A percentile compares a stretch with the other conserved stretches of the same genome.
phyloP scores from a whole-genome alignment of 2,329 filamentous ascomycete genomes.

The Exophiala oligosperma region DNA sequence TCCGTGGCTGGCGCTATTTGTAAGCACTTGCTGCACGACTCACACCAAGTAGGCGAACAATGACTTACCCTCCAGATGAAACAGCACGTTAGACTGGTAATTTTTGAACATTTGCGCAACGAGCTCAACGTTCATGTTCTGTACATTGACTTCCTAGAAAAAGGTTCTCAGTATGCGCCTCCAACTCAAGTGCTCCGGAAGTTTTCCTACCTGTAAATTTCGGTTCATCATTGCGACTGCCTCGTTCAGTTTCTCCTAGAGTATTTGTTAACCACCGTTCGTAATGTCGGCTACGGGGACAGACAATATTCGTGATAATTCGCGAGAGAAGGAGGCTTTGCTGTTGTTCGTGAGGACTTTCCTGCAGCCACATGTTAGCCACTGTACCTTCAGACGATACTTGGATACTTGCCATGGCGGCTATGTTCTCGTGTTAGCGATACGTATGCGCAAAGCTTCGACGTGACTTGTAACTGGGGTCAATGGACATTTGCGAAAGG shows the following conservation, averaged over 20 bases:
- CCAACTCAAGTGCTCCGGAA: not conserved
- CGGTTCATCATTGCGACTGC: constrained; percentile 91
- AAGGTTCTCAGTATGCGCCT: not conserved
- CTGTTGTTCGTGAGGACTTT: constrained; percentile 96
- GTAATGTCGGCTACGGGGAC: constrained; percentile 34
- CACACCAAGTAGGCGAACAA: not conserved
- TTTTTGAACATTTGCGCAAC: constrained; percentile 99
- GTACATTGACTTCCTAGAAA: constrained; percentile 86
- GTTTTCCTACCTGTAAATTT: constrained; percentile 68
- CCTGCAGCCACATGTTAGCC: constrained; percentile 50
- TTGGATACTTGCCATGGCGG: too few species aligned
- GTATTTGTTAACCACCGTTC: constrained; percentile 6
- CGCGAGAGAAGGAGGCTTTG: constrained; percentile 89
- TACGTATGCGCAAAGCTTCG: too few species aligned
- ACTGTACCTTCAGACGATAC: too few species aligned
- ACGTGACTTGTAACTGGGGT: too few species aligned
- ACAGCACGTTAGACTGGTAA: constrained; percentile 96
- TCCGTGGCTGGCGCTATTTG: constrained; percentile 65
- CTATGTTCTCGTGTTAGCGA: too few species aligned
- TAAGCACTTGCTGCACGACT: constrained; percentile 4
- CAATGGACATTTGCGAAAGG: too few species aligned
- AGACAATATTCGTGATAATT: constrained; percentile 95
- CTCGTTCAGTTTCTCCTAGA: constrained; percentile 94
- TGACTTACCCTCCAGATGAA: constrained; percentile 84
- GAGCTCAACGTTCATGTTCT: constrained; percentile 98